A percentile compares a stretch with the other conserved stretches of the same genome.
phyloP scores from a whole-genome alignment of 2,329 filamentous ascomycete genomes.

The Aspergillus luchuensis region DNA sequence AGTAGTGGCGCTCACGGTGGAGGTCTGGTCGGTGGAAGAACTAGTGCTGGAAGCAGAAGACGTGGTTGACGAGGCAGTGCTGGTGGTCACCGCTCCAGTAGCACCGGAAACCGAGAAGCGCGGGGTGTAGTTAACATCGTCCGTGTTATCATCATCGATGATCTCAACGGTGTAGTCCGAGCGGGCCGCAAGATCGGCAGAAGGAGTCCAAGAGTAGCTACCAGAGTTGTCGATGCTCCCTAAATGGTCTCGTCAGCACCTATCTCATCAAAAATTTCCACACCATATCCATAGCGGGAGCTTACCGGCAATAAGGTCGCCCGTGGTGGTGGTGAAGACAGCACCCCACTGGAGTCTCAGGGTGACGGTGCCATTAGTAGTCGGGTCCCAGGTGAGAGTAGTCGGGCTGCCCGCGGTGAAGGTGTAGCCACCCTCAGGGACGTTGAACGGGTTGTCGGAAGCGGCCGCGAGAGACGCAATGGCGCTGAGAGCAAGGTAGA shows the following conservation, averaged over 20 bases:
- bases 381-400: conserved; percentile 53
- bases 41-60: conserved; percentile 19
- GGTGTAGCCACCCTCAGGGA: conserved; percentile 45
- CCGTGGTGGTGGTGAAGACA: conserved; percentile 44
- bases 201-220: conserved; percentile 52
- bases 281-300: conserved; percentile 7
- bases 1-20: conserved; percentile 26
- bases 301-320: conserved; percentile 49
- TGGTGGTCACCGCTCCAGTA: conserved; percentile 40
- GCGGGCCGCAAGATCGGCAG: conserved; percentile 43
- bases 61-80: conserved; percentile 26
- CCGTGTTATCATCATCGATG: conserved; percentile 48
- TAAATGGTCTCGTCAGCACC: conserved; percentile 26
- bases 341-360: conserved; percentile 53
- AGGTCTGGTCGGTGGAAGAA: conserved; percentile 16
- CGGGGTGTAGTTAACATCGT: conserved; percentile 55
- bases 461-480: conserved; percentile 49
- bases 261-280: not conserved
- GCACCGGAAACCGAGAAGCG: conserved; percentile 53
- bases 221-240: conserved; percentile 53
- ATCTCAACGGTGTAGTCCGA: conserved; percentile 58
- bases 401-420: conserved; percentile 51
- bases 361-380: conserved; percentile 53
- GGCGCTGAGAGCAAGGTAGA: conserved; percentile 47
- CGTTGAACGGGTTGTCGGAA: conserved; percentile 52